phyloP scores from a whole-genome alignment of 2,329 filamentous ascomycete species.

The Apiospora saccharicola region DNA sequence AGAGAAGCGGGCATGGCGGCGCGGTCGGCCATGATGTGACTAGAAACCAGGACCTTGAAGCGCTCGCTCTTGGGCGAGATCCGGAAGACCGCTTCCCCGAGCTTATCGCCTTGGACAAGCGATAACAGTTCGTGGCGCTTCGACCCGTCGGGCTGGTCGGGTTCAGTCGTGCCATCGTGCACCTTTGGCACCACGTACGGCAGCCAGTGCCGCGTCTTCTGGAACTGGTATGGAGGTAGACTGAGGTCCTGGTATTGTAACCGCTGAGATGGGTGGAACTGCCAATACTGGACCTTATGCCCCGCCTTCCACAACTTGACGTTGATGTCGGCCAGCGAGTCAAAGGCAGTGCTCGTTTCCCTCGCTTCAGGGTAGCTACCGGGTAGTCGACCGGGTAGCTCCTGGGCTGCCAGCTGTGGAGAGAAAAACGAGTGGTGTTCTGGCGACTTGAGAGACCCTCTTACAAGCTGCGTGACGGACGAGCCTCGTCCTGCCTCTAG shows the following conservation, averaged over 20 bases:
- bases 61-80: slow-evolving; percentile 32
- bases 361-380: no score
- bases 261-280: slow-evolving; percentile 32
- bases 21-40: slow-evolving; percentile 38
- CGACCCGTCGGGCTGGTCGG: background rate
- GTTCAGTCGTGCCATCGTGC: background rate
- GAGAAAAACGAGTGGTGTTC: slow-evolving; percentile 17
- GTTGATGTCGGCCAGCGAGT: background rate
- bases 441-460: background rate
- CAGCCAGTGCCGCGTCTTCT: slow-evolving; percentile 37
- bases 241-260: slow-evolving; percentile 27
- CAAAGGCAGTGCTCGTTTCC: background rate
- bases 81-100: slow-evolving; percentile 26
- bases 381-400: no score
- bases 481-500: slow-evolving; percentile 32
- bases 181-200: background rate
- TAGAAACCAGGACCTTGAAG: slow-evolving; percentile 31
- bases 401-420: background rate
- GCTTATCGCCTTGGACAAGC: background rate
- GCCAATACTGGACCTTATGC: slow-evolving; percentile 34
- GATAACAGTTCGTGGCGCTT: background rate
- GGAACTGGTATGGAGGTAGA: slow-evolving; percentile 42
- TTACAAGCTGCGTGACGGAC: slow-evolving; percentile 27
- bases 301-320: slow-evolving; percentile 25
- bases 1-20: slow-evolving; percentile 39